Percentiles rank a stretch among this genome's conserved stretches.
Evolutionary conservation across 441 rosid species (phyloP).

Genomic region (Populus tomentosa): DNA sequence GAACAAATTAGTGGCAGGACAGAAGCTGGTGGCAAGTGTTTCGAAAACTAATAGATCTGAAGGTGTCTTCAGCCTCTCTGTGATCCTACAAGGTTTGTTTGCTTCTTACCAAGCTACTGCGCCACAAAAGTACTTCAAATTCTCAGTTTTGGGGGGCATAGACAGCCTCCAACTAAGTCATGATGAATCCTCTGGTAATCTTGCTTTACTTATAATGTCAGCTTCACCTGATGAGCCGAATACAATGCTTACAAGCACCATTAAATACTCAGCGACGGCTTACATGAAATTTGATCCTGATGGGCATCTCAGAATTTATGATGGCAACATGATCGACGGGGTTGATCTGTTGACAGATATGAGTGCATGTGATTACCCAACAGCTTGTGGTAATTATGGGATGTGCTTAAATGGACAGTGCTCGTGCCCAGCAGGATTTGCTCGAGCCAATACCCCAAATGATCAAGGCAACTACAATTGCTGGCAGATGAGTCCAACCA

Average conservation of each 20-base stretch:
- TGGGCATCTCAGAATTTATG: constrained; percentile 7
- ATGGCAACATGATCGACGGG: too few species aligned
- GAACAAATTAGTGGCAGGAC: neutral
- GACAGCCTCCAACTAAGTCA: neutral
- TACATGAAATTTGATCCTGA: constrained; percentile 4
- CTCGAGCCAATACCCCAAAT: neutral
- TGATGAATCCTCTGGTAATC: too few species aligned
- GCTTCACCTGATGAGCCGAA: neutral
- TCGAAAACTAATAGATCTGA: neutral
- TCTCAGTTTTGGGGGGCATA: too few species aligned
- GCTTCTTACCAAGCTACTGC: neutral
- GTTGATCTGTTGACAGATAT: neutral
- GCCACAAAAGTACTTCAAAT: neutral
- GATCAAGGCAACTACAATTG: neutral
- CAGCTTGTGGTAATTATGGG: constrained; percentile 6
- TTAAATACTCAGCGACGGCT: neutral
- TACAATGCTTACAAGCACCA: neutral
- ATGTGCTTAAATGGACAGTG: neutral
- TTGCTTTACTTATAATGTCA: neutral
- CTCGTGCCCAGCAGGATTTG: neutral
- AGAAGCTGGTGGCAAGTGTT: neutral
- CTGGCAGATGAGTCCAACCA: neutral
- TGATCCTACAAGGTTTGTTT: neutral
- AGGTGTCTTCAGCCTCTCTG: neutral
- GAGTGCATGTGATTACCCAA: constrained; percentile 3